phyloP scores from a whole-genome alignment of 2,329 filamentous ascomycete genomes.

The Cytospora schulzeri region DNA sequence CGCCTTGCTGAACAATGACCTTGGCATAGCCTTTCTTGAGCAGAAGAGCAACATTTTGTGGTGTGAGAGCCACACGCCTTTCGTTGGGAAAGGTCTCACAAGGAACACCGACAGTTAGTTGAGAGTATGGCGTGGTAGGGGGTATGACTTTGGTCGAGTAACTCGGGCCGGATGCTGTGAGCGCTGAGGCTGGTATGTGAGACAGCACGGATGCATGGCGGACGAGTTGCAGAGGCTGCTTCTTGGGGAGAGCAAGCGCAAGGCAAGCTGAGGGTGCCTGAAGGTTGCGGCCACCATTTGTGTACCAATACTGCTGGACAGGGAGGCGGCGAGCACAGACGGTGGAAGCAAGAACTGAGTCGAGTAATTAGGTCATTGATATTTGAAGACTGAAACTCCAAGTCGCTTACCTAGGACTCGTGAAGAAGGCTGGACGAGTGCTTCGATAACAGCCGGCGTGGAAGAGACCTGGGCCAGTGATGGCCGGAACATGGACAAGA shows the following conservation, averaged over 20 bases:
- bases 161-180: constrained; percentile 30
- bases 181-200: constrained; percentile 29
- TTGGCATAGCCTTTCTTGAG: constrained; percentile 83
- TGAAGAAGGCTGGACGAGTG: constrained; percentile 24
- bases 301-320: constrained; percentile 40
- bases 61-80: constrained; percentile 81
- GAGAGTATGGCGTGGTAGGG: constrained; percentile 64
- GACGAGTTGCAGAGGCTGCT: constrained; percentile 42
- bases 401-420: constrained; percentile 21
- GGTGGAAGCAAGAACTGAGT: constrained; percentile 16
- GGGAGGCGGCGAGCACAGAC: constrained; percentile 5
- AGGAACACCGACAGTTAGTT: constrained; percentile 77
- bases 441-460: constrained; percentile 19
- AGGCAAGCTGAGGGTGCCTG: constrained; percentile 29
- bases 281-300: constrained; percentile 35
- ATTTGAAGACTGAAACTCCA: too few species aligned
- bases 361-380: constrained; percentile 4
- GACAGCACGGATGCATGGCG: constrained; percentile 43
- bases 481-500: constrained; percentile 30
- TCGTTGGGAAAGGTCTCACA: constrained; percentile 78
- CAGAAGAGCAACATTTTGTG: constrained; percentile 77
- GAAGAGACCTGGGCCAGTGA: constrained; percentile 25
- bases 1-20: constrained; percentile 77
- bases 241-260: constrained; percentile 32
- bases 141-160: constrained; percentile 47